Base-by-base conservation (phyloP, 768 basidiomycete genomes). In the Stropharia rugosoannulata region DNA sequence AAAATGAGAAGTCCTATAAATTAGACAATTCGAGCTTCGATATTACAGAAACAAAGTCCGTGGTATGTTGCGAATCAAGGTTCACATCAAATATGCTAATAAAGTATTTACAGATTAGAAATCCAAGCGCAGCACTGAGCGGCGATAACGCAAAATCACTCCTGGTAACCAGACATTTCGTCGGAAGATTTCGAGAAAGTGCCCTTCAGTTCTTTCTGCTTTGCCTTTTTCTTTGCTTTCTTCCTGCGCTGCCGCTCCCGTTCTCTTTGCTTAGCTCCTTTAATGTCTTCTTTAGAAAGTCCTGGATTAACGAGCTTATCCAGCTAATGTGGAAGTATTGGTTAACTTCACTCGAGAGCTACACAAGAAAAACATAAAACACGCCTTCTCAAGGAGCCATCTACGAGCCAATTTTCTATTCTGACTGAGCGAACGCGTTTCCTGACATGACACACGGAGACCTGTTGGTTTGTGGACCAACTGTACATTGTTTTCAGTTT, bases 401-500 rank as follows among this genome's bases (percentile, higher is more conserved):
- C 80, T 82, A 57, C 94, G 79, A 13, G 95, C 95, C 25, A 88
- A 67, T 66, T 82, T 84, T 61, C 95, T 76, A 65, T 98, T 98
- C 60, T 85, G 79, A 29, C 82, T 74, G 44, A 95, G 72, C 2
- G 93, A 95, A 43, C 95, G 87, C 5, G 94, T 95, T 64, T 92
- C 86, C 70, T 98, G 95, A 66, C 92, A 94, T 3, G 83, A 75
- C 12, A 96, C 89, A 38, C 95, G 85, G 49, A 95, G 78, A 5
- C 93, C 91, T 16, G 91, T 93, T 2, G 95, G 94, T 62, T 85
- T 88, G 68, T 98, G 95, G 39, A 93, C 73, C 27, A 98, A 77
- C 66, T 94, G 93, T 25, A 96, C 94, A 66, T 92, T 90, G 71
- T 95, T 86, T 76, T 88, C 82, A 57, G 92, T 93, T 75, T 97